Evolutionary conservation across 1,284 basidiomycete genomes (phyloP).

Genomic region (Paramarasmius palmivorus): DNA sequence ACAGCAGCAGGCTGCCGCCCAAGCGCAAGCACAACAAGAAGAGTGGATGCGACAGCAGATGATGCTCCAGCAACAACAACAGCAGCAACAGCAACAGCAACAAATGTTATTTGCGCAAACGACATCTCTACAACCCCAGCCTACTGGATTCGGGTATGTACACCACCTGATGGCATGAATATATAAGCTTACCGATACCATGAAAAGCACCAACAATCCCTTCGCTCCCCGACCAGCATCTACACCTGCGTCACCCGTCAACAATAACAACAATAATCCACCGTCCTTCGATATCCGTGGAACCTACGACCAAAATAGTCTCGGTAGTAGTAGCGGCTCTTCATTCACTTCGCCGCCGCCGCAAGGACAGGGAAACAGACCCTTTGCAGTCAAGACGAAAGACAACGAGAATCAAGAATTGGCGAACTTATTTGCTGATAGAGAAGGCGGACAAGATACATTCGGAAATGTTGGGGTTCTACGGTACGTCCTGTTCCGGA

Average conservation of each 20-base stretch:
- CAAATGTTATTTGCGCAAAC: slow-evolving; percentile 49
- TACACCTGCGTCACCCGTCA: slow-evolving; percentile 33
- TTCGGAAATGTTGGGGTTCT: slow-evolving; percentile 87
- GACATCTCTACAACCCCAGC: slow-evolving; percentile 58
- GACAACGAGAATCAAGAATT: slow-evolving; percentile 78
- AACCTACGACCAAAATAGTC: slow-evolving; percentile 51
- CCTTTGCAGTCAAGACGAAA: slow-evolving; percentile 42
- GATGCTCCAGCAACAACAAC: slow-evolving; percentile 53
- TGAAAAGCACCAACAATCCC: slow-evolving; percentile 87
- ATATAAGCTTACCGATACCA: slow-evolving; percentile 1
- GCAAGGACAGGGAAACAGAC: slow-evolving; percentile 30
- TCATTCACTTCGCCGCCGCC: slow-evolving; percentile 33
- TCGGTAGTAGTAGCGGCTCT: slow-evolving; percentile 34
- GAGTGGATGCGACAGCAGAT: slow-evolving; percentile 72
- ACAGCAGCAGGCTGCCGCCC: slow-evolving; percentile 53
- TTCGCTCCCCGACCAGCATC: slow-evolving; percentile 60
- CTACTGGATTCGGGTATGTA: slow-evolving; percentile 70
- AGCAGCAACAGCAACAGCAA: slow-evolving; percentile 58
- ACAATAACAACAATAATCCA: slow-evolving; percentile 22
- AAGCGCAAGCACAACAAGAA: slow-evolving; percentile 62
- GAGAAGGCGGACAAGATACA: slow-evolving; percentile 89
- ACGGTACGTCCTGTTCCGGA: slow-evolving; percentile 46
- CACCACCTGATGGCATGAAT: background rate
- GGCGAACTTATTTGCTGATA: slow-evolving; percentile 79
- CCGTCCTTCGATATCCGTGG: slow-evolving; percentile 64